Evolutionary conservation across 441 rosid genomes (phyloP).

Genomic region (Flueggea neowawraea): DNA sequence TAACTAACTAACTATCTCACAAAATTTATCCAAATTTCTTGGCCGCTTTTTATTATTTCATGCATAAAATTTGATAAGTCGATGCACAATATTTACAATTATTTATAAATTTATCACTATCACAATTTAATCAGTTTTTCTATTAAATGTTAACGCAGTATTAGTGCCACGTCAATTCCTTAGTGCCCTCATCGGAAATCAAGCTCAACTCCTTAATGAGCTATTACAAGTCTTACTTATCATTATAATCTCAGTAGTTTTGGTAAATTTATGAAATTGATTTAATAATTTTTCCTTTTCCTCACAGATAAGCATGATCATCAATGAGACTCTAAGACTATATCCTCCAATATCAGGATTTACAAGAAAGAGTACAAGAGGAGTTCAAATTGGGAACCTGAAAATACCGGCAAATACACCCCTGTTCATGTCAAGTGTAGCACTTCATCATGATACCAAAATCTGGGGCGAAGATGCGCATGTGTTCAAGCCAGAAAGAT

Average conservation of each 20-base stretch:
- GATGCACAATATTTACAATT: no score
- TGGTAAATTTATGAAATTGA: background rate
- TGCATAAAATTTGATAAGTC: no score
- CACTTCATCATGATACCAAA: constrained; percentile 20
- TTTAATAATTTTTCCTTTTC: background rate
- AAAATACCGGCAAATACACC: constrained; percentile 9
- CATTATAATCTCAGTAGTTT: no score
- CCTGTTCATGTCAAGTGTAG: constrained; percentile 9
- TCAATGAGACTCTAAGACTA: constrained; percentile 25
- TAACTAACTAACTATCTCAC: background rate
- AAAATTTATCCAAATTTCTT: no score
- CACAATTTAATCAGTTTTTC: no score
- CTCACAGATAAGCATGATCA: constrained; percentile 16
- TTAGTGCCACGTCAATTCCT: no score
- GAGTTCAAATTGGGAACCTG: constrained; percentile 17
- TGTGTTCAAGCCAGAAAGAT: constrained; percentile 31
- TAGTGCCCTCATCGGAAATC: no score
- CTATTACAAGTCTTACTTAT: no score
- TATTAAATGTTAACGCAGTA: no score
- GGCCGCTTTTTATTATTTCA: no score
- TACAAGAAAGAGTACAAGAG: background rate
- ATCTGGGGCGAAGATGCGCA: constrained; percentile 24
- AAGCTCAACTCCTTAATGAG: no score
- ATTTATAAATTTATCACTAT: no score
- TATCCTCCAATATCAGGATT: constrained; percentile 11